Conservation (phyloP, 176 grass and related monocot species). For the Triticum urartu region DNA sequence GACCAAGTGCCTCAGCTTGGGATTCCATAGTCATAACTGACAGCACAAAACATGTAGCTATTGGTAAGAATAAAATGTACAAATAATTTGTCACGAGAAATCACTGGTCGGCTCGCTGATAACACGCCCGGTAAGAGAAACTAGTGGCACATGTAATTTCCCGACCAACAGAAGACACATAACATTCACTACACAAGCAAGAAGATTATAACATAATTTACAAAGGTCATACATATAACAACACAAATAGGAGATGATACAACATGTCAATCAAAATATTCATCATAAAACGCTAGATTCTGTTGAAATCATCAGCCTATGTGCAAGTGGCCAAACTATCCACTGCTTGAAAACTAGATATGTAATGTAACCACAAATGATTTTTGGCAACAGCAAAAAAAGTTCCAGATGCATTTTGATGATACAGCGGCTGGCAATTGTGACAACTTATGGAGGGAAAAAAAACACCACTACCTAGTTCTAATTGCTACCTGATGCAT, state of each 20-base stretch:
- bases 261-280: background rate
- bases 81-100: constrained; percentile 9
- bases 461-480: background rate
- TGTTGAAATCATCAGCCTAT: background rate
- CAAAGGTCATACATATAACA: constrained; percentile 8
- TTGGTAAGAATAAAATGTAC: background rate
- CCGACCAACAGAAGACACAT: constrained; percentile 17
- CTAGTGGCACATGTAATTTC: constrained; percentile 9
- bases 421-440: background rate
- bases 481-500: background rate
- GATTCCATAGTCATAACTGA: constrained; percentile 98
- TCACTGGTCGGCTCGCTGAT: background rate
- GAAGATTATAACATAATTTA: background rate
- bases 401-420: background rate
- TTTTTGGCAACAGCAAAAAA: background rate
- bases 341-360: background rate
- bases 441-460: background rate
- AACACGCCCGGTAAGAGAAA: constrained; percentile 8
- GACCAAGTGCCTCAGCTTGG: constrained; percentile 90
- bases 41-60: constrained; percentile 24
- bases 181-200: background rate
- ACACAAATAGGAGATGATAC: background rate
- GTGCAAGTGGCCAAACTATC: constrained; percentile 7
- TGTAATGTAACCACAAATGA: background rate
- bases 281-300: background rate